phyloP scores from a whole-genome alignment of 805 yeast species.

The Lipomyces anomalus region DNA sequence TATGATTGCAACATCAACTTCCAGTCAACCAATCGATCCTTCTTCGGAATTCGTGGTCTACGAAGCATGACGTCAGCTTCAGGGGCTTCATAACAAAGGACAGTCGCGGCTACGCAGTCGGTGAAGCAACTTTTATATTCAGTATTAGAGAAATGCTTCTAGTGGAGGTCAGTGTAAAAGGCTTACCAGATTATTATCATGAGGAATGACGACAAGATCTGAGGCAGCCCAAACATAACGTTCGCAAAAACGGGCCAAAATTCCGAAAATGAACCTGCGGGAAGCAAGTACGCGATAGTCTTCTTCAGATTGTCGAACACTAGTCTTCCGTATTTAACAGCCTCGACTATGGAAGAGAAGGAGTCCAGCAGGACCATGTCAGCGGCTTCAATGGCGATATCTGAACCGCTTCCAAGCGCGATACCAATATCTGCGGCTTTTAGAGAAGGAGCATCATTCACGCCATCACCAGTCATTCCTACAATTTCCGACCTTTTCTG shows the following conservation, averaged over 20 bases:
- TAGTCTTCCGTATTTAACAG: conserved; percentile 81
- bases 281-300: conserved; percentile 44
- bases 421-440: conserved; percentile 68
- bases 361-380: conserved; percentile 50
- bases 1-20: conserved; percentile 42
- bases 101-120: conserved; percentile 43
- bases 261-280: conserved; percentile 50
- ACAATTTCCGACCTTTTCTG: conserved; percentile 41
- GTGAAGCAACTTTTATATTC: conserved; percentile 37
- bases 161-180: neutral
- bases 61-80: conserved; percentile 41
- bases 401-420: too few relatives aligned
- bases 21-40: conserved; percentile 40
- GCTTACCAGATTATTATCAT: conserved; percentile 44
- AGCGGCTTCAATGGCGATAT: conserved; percentile 65
- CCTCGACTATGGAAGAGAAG: conserved; percentile 78
- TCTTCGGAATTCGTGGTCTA: conserved; percentile 40
- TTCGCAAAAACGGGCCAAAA: conserved; percentile 47
- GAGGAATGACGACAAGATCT: conserved; percentile 43
- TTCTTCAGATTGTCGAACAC: conserved; percentile 47
- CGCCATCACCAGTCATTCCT: conserved; percentile 79
- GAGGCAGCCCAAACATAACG: conserved; percentile 47
- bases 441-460: conserved; percentile 74
- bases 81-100: conserved; percentile 40
- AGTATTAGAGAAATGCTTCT: neutral